Percentiles rank a stretch among this genome's conserved stretches.
Evolutionary conservation across 2,329 filamentous ascomycete species (phyloP).

Genomic region (Scleromitrula shiraiana): DNA sequence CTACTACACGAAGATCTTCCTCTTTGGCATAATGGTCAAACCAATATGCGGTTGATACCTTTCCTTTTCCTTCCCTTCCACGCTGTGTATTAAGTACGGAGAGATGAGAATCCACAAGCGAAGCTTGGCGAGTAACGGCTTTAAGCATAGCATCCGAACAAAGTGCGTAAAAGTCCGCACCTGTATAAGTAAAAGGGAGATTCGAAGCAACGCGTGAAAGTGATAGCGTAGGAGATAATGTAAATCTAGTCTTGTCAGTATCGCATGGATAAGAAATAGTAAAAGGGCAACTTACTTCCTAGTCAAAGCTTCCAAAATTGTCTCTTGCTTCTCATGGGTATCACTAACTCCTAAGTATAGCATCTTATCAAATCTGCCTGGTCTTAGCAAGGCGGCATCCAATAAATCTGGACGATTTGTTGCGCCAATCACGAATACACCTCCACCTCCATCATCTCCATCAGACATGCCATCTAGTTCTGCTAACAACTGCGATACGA

Average conservation of each 20-base stretch:
- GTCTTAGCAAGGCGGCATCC: slow-evolving; percentile 80
- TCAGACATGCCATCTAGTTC: slow-evolving; percentile 98
- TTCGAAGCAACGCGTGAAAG: slow-evolving; percentile 64
- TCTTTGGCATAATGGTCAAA: slow-evolving; percentile 85
- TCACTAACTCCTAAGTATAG: slow-evolving; percentile 93
- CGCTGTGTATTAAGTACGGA: slow-evolving; percentile 51
- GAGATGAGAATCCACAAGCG: slow-evolving; percentile 77
- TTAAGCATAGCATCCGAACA: slow-evolving; percentile 99
- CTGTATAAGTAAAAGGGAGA: slow-evolving; percentile 93
- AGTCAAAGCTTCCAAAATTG: slow-evolving; percentile 87
- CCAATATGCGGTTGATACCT: slow-evolving; percentile 79
- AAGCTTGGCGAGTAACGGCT: slow-evolving; percentile 85
- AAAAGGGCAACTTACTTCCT: slow-evolving; percentile 62
- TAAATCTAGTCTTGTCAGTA: slow-evolving; percentile 56
- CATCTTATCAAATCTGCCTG: slow-evolving; percentile 97
- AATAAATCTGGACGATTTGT: slow-evolving; percentile 92
- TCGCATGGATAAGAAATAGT: slow-evolving; percentile 4
- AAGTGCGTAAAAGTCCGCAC: slow-evolving; percentile 92
- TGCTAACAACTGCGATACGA: slow-evolving; percentile 88
- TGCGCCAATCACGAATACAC: slow-evolving; percentile 93
- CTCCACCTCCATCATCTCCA: slow-evolving; percentile 69
- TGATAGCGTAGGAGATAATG: slow-evolving; percentile 70
- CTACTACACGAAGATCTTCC: slow-evolving; percentile 78
- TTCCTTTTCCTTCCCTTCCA: slow-evolving; percentile 17
- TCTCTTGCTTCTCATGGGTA: slow-evolving; percentile 92